Evolutionary conservation across 2,329 filamentous ascomycete species (phyloP).

Genomic region (Ambrosiella cleistominuta): DNA sequence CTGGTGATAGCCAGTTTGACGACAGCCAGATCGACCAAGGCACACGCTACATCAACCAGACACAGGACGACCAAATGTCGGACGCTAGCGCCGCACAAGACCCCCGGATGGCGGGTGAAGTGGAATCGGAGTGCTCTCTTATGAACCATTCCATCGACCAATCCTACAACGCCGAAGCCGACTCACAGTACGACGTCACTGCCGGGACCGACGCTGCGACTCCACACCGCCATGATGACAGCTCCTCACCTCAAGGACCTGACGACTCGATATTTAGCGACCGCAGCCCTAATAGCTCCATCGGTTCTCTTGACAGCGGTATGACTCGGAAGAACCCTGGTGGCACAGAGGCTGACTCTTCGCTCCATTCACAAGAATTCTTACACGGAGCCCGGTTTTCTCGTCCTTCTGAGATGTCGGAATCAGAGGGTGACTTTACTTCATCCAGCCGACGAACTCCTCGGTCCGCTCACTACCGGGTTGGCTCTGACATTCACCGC

Average conservation of each 20-base stretch:
- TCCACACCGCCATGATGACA: slow-evolving; percentile 4
- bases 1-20: slow-evolving; percentile 2
- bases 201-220: background rate
- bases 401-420: slow-evolving; percentile 34
- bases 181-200: slow-evolving; percentile 10
- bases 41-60: background rate
- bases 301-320: slow-evolving; percentile 31
- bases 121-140: slow-evolving; percentile 4
- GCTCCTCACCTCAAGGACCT: slow-evolving; percentile 32
- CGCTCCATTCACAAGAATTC: slow-evolving; percentile 2
- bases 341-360: slow-evolving; percentile 7
- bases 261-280: slow-evolving; percentile 42
- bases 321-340: slow-evolving; percentile 17
- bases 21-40: slow-evolving; percentile 3
- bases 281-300: slow-evolving; percentile 37
- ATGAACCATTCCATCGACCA: slow-evolving; percentile 12
- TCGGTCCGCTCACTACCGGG: slow-evolving; percentile 19
- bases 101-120: background rate
- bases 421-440: slow-evolving; percentile 26
- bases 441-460: slow-evolving; percentile 37
- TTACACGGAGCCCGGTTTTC: slow-evolving; percentile 22
- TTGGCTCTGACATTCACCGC: background rate
- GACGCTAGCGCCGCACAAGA: background rate
- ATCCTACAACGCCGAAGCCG: slow-evolving; percentile 9
- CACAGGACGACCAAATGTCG: background rate